Percentiles rank a stretch among this genome's conserved stretches.
Evolutionary conservation across 495 filamentous ascomycete genomes (phyloP).

Genomic region (Cladorrhinum samala): DNA sequence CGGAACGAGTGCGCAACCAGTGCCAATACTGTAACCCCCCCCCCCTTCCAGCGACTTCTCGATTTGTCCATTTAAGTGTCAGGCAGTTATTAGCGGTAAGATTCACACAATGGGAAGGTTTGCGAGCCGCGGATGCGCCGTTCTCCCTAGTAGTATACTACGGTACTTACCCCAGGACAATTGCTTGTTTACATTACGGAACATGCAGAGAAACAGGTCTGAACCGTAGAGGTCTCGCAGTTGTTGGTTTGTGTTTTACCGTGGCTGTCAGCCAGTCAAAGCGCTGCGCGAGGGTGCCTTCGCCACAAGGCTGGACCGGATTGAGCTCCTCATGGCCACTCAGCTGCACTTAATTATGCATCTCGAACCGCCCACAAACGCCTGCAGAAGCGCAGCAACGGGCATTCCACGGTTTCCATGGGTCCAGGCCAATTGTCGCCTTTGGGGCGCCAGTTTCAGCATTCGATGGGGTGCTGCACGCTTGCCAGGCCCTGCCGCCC

Average conservation of each 20-base stretch:
- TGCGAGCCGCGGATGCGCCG: background rate
- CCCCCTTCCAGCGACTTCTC: background rate
- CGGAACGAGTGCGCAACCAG: background rate
- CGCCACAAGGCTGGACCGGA: constrained; percentile 27
- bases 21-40: background rate
- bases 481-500: constrained; percentile 7
- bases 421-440: constrained; percentile 17
- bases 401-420: background rate
- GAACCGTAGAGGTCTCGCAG: constrained; percentile 14
- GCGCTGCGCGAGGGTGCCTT: constrained; percentile 10
- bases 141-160: background rate
- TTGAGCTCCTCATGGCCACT: constrained; percentile 21
- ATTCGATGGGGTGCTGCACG: constrained; percentile 6
- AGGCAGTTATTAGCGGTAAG: background rate
- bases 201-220: background rate
- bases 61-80: background rate
- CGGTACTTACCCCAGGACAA: constrained; percentile 8
- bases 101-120: background rate
- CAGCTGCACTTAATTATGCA: constrained; percentile 27
- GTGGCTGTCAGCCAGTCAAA: constrained; percentile 23
- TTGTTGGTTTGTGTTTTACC: constrained; percentile 25
- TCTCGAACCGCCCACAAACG: constrained; percentile 15
- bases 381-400: constrained; percentile 18
- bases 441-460: constrained; percentile 26
- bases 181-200: constrained; percentile 5